Evolutionary conservation across 768 basidiomycete genomes (phyloP), one percentile per base, ranked within the genome.

Genomic region (Mycena filopes): DNA sequence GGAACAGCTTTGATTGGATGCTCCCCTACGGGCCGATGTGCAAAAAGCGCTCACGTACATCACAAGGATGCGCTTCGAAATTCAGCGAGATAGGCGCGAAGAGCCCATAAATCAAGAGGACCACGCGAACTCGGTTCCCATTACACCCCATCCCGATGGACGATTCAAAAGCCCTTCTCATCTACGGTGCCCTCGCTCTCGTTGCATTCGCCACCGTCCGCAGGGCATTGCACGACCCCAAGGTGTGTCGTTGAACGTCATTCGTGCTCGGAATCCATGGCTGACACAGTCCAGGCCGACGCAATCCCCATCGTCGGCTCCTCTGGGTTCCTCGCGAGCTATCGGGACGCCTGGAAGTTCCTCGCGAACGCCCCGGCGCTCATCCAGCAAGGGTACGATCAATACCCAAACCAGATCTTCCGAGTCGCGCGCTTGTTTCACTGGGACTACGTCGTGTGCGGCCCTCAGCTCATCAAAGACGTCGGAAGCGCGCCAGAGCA

Each of bases 391-490:
- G 64, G 49, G 8, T 66, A 58, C 38, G 11, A 18, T 6, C 33
- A 31, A 18, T 41, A 60, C 40, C 57, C 50, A 6, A 36, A 15
- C 1, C 21, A 53, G 7, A n/a, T 60, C 33, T 59, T 66, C 36
- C 64, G 64, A 20, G 28, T 66, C 1, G 20, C 64, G 20, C 25
- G 42, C 8, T 5, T 55, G 2, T 60, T 42, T n/a, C n/a, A 40
- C 11, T 66, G 51, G 50, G 36, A 60, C 15, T 60, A 48, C 23
- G 56, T 66, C 13, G 58, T 42, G 4, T 45, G 25, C 18, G 51
- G 57, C 13, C 36, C 51, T 1, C 3, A 28, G 21, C 50, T 20
- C 11, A 40, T 55, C 7, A 28, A n/a, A 18, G 64, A 66, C 25
- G 8, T 66, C 7, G 64, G 36, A 7, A n/a, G 1, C 11, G 64